These are phyloP conservation scores for Halophytophthora polymorphica DNA, from an alignment of 352 stramenopile genomes.

Conservation along the genomic window DNA sequence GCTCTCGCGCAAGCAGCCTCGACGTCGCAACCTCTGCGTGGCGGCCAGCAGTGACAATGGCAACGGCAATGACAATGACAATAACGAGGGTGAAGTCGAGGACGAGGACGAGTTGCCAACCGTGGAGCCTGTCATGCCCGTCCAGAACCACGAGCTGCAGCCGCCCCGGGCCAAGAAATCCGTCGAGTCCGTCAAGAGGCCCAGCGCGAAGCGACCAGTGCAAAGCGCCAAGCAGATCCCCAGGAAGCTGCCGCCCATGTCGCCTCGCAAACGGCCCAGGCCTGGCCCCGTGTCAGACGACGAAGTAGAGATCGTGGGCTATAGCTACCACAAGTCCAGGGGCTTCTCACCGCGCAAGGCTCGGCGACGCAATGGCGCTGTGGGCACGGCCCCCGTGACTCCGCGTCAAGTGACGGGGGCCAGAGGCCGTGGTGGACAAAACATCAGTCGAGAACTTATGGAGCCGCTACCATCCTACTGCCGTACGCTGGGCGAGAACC, in stretches of 20 bases:
- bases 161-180: too few relatives aligned
- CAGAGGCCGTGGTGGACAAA: constrained; percentile 21
- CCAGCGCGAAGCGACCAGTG: too few relatives aligned
- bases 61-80: constrained; percentile 6
- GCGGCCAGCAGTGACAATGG: too few relatives aligned
- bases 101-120: neutral
- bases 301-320: constrained; percentile 7
- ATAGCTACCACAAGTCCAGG: constrained; percentile 9
- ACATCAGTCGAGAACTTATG: constrained; percentile 35
- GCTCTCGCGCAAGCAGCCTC: constrained; percentile 28
- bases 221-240: too few relatives aligned
- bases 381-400: constrained; percentile 22
- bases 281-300: constrained; percentile 11
- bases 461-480: constrained; percentile 31
- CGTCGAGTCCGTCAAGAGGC: too few relatives aligned
- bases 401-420: constrained; percentile 27
- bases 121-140: too few relatives aligned
- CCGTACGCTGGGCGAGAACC: constrained; percentile 43
- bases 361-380: constrained; percentile 26
- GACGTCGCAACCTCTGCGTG: constrained; percentile 19
- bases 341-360: constrained; percentile 41
- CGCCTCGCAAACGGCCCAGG: constrained; percentile 14
- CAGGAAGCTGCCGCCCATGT: neutral
- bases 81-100: constrained; percentile 9
- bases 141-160: too few relatives aligned